Percentiles rank a stretch among this genome's conserved stretches.
Evolutionary conservation across 2,329 filamentous ascomycete species (phyloP).

Genomic region (Phoma sp.): DNA sequence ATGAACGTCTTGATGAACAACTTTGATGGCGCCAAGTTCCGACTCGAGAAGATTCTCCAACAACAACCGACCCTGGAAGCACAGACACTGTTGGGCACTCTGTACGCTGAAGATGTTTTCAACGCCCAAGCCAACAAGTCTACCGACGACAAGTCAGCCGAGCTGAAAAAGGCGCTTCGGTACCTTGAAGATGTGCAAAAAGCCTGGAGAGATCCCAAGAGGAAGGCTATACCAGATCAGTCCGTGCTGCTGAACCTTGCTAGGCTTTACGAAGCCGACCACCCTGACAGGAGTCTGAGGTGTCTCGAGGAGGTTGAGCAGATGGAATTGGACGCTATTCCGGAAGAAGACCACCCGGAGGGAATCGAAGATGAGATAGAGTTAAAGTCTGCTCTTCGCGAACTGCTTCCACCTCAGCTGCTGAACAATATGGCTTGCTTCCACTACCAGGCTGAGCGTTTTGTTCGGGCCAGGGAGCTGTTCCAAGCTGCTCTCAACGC

Average conservation of each 20-base stretch:
- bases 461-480: slow-evolving; percentile 78
- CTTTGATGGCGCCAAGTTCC: slow-evolving; percentile 88
- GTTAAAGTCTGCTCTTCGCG: slow-evolving; percentile 69
- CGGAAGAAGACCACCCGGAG: slow-evolving; percentile 72
- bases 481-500: slow-evolving; percentile 92
- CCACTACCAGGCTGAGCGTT: slow-evolving; percentile 85
- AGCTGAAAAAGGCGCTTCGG: slow-evolving; percentile 84
- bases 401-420: slow-evolving; percentile 83
- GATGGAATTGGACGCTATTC: slow-evolving; percentile 81
- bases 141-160: slow-evolving; percentile 85
- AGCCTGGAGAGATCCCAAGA: slow-evolving; percentile 93
- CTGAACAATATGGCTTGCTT: slow-evolving; percentile 98
- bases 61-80: slow-evolving; percentile 83
- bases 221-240: slow-evolving; percentile 78
- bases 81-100: slow-evolving; percentile 86
- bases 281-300: slow-evolving; percentile 88
- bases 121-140: slow-evolving; percentile 71
- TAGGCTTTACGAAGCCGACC: slow-evolving; percentile 83
- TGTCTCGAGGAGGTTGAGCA: slow-evolving; percentile 93
- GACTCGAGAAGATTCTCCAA: slow-evolving; percentile 92
- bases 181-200: slow-evolving; percentile 84
- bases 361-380: slow-evolving; percentile 52
- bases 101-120: slow-evolving; percentile 96
- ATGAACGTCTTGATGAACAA: slow-evolving; percentile 84
- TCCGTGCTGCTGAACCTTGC: slow-evolving; percentile 91